These are phyloP conservation scores for Colletotrichum brevisporum DNA, from an alignment of 2,329 filamentous ascomycete genomes.

Conservation along the genomic window DNA sequence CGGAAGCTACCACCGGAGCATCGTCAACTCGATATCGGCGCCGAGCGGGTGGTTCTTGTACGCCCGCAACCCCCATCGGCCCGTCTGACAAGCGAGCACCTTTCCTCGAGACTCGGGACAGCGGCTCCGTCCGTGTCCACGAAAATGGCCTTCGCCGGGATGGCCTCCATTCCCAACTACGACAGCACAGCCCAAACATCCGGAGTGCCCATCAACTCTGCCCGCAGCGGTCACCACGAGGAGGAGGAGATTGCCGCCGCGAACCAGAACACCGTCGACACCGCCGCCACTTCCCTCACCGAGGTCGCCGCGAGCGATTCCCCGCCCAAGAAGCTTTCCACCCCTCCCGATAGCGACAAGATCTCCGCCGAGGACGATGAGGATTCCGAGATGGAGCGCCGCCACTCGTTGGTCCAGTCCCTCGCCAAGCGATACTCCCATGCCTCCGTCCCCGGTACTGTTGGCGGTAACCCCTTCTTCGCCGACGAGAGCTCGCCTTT, in stretches of 20 bases:
- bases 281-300: constrained; percentile 54
- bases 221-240: constrained; percentile 46
- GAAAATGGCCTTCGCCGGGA: constrained; percentile 58
- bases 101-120: not conserved
- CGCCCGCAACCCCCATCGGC: constrained; percentile 9
- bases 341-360: constrained; percentile 41
- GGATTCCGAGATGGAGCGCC: constrained; percentile 62
- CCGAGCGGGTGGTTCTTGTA: constrained; percentile 24
- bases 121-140: constrained; percentile 6
- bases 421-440: constrained; percentile 67
- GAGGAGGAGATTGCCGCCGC: constrained; percentile 46
- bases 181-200: constrained; percentile 62
- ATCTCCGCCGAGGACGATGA: constrained; percentile 54
- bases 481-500: constrained; percentile 65
- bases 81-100: constrained; percentile 18
- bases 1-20: too few species aligned
- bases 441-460: constrained; percentile 54
- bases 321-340: constrained; percentile 39
- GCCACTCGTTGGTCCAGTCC: constrained; percentile 67
- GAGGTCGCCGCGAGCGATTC: constrained; percentile 50
- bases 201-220: constrained; percentile 52
- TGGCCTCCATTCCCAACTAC: constrained; percentile 59
- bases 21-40: constrained; percentile 3
- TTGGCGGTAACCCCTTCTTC: constrained; percentile 65
- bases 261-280: constrained; percentile 48